Conservation (phyloP, 2,329 filamentous ascomycete genomes). For the Aciculosporium take region DNA sequence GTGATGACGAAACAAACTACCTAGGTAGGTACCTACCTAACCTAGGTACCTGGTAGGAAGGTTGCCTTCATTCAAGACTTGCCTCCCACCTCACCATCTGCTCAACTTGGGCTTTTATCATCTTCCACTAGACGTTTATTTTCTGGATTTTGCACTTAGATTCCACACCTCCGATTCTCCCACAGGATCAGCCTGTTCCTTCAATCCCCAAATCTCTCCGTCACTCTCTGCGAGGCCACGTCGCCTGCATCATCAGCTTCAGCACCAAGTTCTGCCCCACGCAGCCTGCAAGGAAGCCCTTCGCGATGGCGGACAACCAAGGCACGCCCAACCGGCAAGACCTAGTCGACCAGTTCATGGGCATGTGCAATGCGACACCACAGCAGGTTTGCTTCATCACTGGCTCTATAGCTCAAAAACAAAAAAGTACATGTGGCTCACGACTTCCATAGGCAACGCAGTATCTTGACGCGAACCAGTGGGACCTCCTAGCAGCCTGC, state of each 20-base stretch:
- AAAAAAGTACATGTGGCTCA: neutral
- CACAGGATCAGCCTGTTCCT: neutral
- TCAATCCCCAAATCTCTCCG: neutral
- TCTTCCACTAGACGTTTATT: too few species aligned
- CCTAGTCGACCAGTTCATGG: slow-evolving; percentile 4
- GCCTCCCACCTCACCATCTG: too few species aligned
- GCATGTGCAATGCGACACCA: slow-evolving; percentile 4
- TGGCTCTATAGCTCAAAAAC: too few species aligned
- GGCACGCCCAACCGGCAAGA: slow-evolving; percentile 3
- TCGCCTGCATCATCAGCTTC: neutral
- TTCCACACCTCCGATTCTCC: too few species aligned
- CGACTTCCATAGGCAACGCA: slow-evolving; percentile 42
- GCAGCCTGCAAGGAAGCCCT: neutral
- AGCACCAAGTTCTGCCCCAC: neutral
- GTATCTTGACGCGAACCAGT: slow-evolving; percentile 50
- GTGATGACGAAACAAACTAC: too few species aligned
- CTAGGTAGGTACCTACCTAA: too few species aligned
- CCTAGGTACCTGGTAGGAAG: too few species aligned
- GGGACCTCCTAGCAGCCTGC: slow-evolving; percentile 51
- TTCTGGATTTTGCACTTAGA: too few species aligned
- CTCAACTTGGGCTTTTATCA: too few species aligned
- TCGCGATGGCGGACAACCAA: slow-evolving; percentile 2
- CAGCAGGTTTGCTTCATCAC: slow-evolving; percentile 3
- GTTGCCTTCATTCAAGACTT: too few species aligned
- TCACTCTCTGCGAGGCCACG: neutral